Evolutionary conservation across 371 early-diverging fungal genomes (phyloP), one percentile per base, ranked within the genome.

Genomic region (Chytridium lagenaria): DNA sequence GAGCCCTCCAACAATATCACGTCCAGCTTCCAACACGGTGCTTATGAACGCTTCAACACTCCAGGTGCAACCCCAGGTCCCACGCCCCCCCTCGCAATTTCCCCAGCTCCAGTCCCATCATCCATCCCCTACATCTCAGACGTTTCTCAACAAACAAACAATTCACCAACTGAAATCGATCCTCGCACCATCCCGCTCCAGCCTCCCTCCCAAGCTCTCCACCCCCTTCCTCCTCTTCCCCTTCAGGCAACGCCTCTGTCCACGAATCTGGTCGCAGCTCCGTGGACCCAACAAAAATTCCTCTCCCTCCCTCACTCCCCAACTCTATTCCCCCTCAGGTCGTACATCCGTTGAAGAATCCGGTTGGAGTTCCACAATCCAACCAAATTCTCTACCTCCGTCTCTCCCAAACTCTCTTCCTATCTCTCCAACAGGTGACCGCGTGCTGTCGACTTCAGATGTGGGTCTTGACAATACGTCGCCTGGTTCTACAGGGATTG

Each of bases 231-330:
- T 15, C 57, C 19, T 23, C 22, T 7, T 26, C 31, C 2, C 2
- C 19, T 23, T 7, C 10, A 34, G 23, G 2, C 26, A 16, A 3
- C 23, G 38, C 23, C 63, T 26, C 26, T 10, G 63, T 16, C 7
- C n/a, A n/a, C n/a, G n/a, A n/a, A n/a, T n/a, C n/a, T n/a, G n/a
- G n/a, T n/a, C n/a, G n/a, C n/a, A n/a, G n/a, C n/a, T 31, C 12
- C 63, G 15, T 34, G 22, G 63, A 61, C 23, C 63, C 63, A 3
- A 5, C 5, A 2, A 61, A 31, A 16, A 61, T 61, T 10, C 63
- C 63, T 7, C 38, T 61, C 36, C 63, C 63, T 31, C 36, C 63
- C 3, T 61, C 63, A 3, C 63, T 31, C 15, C 38, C 63, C 33
- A 38, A 3, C 15, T 36, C 36, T 16, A 3, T 23, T 15, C 30